Evolutionary conservation across 305 asterid genomes (phyloP), one percentile per base, ranked within the genome.

Genomic region (Fraxinus dipetala): DNA sequence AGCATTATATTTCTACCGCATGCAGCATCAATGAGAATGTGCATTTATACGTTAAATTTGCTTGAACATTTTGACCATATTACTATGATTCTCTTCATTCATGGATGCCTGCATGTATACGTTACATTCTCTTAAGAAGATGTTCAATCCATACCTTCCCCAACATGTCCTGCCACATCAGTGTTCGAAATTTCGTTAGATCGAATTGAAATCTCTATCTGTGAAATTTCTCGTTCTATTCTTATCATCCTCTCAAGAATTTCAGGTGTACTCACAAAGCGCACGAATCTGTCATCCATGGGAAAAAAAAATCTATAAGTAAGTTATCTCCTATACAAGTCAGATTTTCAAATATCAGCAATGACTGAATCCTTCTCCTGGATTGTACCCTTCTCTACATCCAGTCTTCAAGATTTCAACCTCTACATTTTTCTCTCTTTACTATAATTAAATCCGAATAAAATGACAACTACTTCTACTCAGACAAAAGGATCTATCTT

Each of bases 241-340:
- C 89, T 88, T 76, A 90, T 76, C 80, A 92, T 87, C 87, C 97
- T 89, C 91, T 94, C 97, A 45, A 94, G 96, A 87, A 94, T 90
- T 85, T 94, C 98, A 9, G 98, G 97, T 1, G 96, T 90, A 88
- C 95, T 94, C 32, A 94, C 91, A 78, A 94, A 94, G 45, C 97
- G 93, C 30, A 94, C 97, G 87, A 92, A 91, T 86, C 97, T 94
- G 92, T 85, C 85, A 84, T 36, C 72, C 61, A 82, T 5, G 63
- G 24, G 24, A 5, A 54, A 54, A 48, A 26, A 61, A 24, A 59
- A 70, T 20, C 32, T 16, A 59, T 61, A 79, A 84, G 13, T 45
- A 54, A 61, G 79, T 31, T 40, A 45, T 5, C 72, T 80, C 80
- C 31, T 45, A 75, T 30, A 48, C 1, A 35, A 78, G 74, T 22